phyloP scores from a whole-genome alignment of 2,329 filamentous ascomycete species.

The Alternaria solani region DNA sequence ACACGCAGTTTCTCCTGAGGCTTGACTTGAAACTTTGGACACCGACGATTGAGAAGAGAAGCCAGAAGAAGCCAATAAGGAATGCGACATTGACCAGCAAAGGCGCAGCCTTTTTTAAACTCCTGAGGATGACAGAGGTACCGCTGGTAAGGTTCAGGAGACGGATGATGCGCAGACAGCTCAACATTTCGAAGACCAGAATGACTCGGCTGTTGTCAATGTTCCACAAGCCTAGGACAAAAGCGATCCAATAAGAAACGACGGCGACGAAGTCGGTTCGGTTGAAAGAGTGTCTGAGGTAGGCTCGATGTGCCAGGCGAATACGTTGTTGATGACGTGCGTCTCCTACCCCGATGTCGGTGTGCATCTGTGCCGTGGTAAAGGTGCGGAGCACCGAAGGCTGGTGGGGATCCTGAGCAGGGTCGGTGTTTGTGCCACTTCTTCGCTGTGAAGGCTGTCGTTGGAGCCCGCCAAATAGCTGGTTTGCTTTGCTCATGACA shows the following conservation, averaged over 20 bases:
- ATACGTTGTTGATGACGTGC: slow-evolving; percentile 79
- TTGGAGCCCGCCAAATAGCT: slow-evolving; percentile 78
- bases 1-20: slow-evolving; percentile 58
- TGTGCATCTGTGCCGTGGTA: slow-evolving; percentile 72
- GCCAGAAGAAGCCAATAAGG: slow-evolving; percentile 95
- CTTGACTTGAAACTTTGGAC: slow-evolving; percentile 85
- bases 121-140: slow-evolving; percentile 91
- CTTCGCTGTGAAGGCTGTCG: slow-evolving; percentile 72
- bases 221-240: slow-evolving; percentile 73
- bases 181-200: slow-evolving; percentile 95
- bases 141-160: slow-evolving; percentile 92
- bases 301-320: slow-evolving; percentile 88
- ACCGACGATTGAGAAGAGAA: slow-evolving; percentile 94
- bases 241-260: slow-evolving; percentile 93
- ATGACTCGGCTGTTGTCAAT: slow-evolving; percentile 75
- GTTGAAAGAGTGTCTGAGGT: slow-evolving; percentile 94
- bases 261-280: slow-evolving; percentile 94
- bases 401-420: slow-evolving; percentile 51
- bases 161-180: slow-evolving; percentile 89
- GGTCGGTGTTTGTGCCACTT: slow-evolving; percentile 50
- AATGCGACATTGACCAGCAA: slow-evolving; percentile 92
- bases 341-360: slow-evolving; percentile 64
- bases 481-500: slow-evolving; percentile 76
- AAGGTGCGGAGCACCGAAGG: slow-evolving; percentile 78
- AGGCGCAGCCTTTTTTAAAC: slow-evolving; percentile 93